Conservation (phyloP, 805 yeast species). For the Nakazawaea anatomiae region DNA sequence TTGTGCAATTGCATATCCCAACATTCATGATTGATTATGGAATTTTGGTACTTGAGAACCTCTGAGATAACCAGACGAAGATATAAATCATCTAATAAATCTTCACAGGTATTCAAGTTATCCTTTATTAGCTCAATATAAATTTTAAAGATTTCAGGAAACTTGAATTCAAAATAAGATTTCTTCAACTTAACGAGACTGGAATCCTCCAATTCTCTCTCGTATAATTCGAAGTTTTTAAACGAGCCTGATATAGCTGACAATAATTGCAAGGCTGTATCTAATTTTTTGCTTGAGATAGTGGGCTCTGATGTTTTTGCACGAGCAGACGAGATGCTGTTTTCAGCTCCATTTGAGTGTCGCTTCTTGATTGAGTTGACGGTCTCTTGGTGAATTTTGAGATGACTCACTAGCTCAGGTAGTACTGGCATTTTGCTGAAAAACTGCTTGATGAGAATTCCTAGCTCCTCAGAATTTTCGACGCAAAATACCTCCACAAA, state of each 20-base stretch:
- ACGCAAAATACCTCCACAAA: not conserved
- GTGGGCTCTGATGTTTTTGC: not conserved
- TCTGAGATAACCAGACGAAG: conserved; percentile 15
- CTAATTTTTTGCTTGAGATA: not conserved
- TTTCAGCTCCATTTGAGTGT: not conserved
- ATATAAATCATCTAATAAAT: conserved; percentile 17
- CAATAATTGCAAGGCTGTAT: not conserved
- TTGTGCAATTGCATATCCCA: conserved; percentile 16
- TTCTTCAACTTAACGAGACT: not conserved
- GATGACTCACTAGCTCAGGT: conserved; percentile 1
- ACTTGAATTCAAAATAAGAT: conserved; percentile 12
- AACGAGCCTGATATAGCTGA: not conserved
- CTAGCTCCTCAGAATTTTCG: not conserved
- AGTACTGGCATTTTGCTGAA: conserved; percentile 5
- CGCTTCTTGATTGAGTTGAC: not conserved
- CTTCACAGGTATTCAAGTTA: conserved; percentile 5
- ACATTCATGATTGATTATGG: conserved; percentile 10
- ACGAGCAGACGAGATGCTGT: no score
- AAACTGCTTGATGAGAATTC: not conserved
- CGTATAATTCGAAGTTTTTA: conserved; percentile 7
- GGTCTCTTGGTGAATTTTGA: not conserved
- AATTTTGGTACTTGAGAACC: conserved; percentile 15
- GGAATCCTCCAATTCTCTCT: not conserved
- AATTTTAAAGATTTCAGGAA: conserved; percentile 18
- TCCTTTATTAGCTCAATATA: conserved; percentile 17